Base-by-base conservation (phyloP, 495 filamentous ascomycete genomes). In the Viridothelium virens region DNA sequence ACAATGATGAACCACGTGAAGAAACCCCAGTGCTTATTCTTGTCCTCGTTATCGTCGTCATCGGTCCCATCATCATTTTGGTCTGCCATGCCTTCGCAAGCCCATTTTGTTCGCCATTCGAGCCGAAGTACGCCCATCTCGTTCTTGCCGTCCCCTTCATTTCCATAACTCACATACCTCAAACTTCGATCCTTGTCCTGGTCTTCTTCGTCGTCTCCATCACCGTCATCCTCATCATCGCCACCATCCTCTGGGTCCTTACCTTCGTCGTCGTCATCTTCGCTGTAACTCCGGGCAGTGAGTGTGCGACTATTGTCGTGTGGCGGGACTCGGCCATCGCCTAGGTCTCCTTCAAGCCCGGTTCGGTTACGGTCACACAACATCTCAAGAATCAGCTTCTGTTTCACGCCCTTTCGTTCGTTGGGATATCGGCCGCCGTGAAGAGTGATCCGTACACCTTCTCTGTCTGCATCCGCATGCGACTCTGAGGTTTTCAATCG, bases 1-100 rank as follows among this genome's bases (percentile, higher is more conserved):
- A 98, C 88, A 70, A 98, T 89, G 68, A 97, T 86, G 68, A 97
- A 80, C 94, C 94, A 98, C 10, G 94, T 96, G 74, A 98, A 97
- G 78, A 96, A 93, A 0, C 95, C 94, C 95, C 93, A 97, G 64
- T 81, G 77, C 9, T 72, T 70, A 71, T 33, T 74, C 67, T 65
- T 79, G 56, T 77, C 75, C 41, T 69, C 73, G 3, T 74, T 78
- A 33, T 70, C 61, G 3, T 70, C 72, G 12, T 74, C 77, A 3
- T 79, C 75, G n/a, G 79, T 79, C n/a, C 80, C 16, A 53, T 53
- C 48, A 36, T 18, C 81, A 5, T 79, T 39, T 18, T 47, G 25
- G 36, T 68, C 50, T 18, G 38, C 48, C 36, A 63, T 65, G 62
- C 56, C 78, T 68, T 91, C 86, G 76, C 94, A 98, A 0, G 89